These are phyloP conservation scores for Nicotiana obtusifolia DNA, from an alignment of 257 asterid genomes.

Conservation along the genomic window DNA sequence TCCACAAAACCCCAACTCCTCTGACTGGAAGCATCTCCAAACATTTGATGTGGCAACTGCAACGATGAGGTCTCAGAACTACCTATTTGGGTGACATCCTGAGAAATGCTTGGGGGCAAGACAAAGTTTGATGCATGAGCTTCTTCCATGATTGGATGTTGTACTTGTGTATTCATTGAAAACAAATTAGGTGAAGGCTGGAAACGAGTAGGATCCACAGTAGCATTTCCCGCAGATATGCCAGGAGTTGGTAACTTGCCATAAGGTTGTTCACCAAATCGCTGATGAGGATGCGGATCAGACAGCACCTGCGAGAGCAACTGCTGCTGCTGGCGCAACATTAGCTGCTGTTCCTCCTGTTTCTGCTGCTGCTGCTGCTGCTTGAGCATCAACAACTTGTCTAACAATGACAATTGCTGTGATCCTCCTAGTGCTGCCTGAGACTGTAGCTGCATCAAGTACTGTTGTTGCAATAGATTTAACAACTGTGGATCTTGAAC, in stretches of 20 bases:
- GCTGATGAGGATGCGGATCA: constrained; percentile 55
- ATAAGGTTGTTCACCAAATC: constrained; percentile 43
- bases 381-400: constrained; percentile 60
- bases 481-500: constrained; percentile 77
- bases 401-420: constrained; percentile 62
- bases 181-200: constrained; percentile 48
- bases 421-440: constrained; percentile 60
- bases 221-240: constrained; percentile 41
- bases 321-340: constrained; percentile 73
- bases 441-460: constrained; percentile 59
- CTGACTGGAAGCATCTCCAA: constrained; percentile 29
- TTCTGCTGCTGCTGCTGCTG: constrained; percentile 75
- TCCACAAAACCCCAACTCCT: constrained; percentile 39
- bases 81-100: constrained; percentile 35
- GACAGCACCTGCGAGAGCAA: constrained; percentile 64
- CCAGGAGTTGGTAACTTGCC: constrained; percentile 49
- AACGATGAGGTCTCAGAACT: constrained; percentile 35
- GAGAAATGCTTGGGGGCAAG: constrained; percentile 42
- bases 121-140: constrained; percentile 33
- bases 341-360: constrained; percentile 60
- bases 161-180: constrained; percentile 42
- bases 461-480: constrained; percentile 82
- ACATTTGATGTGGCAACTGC: constrained; percentile 49
- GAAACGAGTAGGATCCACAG: constrained; percentile 39
- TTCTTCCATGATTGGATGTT: constrained; percentile 32